A percentile compares a stretch with the other conserved stretches of the same genome.
Conservation (phyloP, 805 yeast species). For the Myxozyma vanderwaltii region DNA sequence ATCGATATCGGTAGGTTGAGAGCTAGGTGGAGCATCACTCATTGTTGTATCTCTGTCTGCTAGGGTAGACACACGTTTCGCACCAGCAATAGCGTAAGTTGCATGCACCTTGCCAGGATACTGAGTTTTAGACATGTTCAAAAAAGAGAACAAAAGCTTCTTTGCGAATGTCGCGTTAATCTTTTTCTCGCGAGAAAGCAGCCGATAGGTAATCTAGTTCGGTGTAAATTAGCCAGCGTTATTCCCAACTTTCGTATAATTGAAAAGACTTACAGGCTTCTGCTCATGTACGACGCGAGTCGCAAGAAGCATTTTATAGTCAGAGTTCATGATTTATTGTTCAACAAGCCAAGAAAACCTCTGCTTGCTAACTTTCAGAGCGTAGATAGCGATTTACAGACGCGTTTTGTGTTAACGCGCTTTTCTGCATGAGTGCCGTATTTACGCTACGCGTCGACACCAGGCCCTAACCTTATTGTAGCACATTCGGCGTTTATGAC, state of each 20-base stretch:
- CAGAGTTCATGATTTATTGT: neutral
- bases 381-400: neutral
- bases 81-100: slow-evolving; percentile 24
- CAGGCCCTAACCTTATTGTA: neutral
- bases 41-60: neutral
- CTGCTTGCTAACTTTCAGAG: neutral
- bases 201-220: slow-evolving; percentile 25
- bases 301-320: slow-evolving; percentile 9
- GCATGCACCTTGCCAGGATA: slow-evolving; percentile 23
- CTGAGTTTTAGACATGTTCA: slow-evolving; percentile 1
- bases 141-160: slow-evolving; percentile 21
- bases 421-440: neutral
- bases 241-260: neutral
- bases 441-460: neutral
- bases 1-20: slow-evolving; percentile 2
- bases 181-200: slow-evolving; percentile 23
- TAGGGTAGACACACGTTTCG: slow-evolving; percentile 1
- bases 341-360: neutral
- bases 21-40: neutral
- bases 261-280: slow-evolving; percentile 18
- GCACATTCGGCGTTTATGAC: neutral
- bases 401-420: neutral
- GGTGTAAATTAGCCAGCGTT: neutral
- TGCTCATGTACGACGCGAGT: slow-evolving; percentile 24
- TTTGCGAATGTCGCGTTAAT: slow-evolving; percentile 19